These are phyloP conservation scores for Odontarrhena argentea DNA, from an alignment of 345 rosid genomes.

Conservation along the genomic window DNA sequence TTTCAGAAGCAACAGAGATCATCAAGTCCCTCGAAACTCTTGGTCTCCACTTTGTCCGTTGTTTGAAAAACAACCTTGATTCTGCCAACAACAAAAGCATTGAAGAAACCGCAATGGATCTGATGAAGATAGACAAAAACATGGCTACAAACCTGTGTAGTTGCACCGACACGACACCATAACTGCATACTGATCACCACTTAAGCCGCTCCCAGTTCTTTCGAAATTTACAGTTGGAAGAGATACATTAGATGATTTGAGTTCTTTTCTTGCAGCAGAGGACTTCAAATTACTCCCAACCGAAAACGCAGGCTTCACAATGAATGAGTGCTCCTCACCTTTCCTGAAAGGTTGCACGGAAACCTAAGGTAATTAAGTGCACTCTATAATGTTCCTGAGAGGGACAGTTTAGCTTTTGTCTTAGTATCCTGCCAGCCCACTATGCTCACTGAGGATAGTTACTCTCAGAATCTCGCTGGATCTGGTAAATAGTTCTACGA, in stretches of 20 bases:
- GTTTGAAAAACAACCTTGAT: constrained; percentile 90
- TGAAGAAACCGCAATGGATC: constrained; percentile 20
- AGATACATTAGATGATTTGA: constrained; percentile 48
- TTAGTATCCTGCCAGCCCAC: constrained; percentile 15
- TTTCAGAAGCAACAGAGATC: constrained; percentile 91
- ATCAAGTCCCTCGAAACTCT: constrained; percentile 75
- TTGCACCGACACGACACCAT: constrained; percentile 94
- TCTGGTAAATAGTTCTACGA: constrained; percentile 12
- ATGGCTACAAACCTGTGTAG: constrained; percentile 55
- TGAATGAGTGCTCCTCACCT: constrained; percentile 97
- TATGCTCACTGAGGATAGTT: constrained; percentile 4
- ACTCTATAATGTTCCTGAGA: constrained; percentile 25
- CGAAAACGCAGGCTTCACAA: constrained; percentile 76
- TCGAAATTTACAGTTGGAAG: constrained; percentile 57
- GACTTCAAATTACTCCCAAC: constrained; percentile 58
- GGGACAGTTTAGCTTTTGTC: constrained; percentile 17
- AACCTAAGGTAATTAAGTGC: constrained; percentile 27
- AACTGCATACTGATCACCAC: constrained; percentile 69
- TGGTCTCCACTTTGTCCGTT: constrained; percentile 83
- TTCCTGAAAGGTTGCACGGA: constrained; percentile 59
- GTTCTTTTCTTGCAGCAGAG: constrained; percentile 50
- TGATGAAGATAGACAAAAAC: constrained; percentile 24
- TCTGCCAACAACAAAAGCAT: constrained; percentile 46
- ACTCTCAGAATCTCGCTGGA: constrained; percentile 13
- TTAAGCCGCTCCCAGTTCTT: constrained; percentile 48